phyloP scores from a whole-genome alignment of 805 yeast genomes.

The Wickerhamomyces rabaulensis region DNA sequence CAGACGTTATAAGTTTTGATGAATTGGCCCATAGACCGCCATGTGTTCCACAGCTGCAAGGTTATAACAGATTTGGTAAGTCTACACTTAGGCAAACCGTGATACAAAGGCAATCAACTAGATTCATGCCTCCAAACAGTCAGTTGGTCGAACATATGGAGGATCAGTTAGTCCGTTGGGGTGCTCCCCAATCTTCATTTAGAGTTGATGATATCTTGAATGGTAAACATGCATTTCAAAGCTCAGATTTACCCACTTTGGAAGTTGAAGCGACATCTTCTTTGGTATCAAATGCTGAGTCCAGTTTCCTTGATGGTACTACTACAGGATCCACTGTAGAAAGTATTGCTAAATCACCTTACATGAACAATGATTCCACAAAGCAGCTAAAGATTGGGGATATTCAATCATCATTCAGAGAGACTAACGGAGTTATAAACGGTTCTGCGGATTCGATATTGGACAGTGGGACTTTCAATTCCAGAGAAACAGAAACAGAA shows the following conservation, averaged over 20 bases:
- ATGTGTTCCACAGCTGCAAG: conserved; percentile 8
- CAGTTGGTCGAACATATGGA: conserved; percentile 29
- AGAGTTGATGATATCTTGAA: conserved; percentile 25
- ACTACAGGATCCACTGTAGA: conserved; percentile 9
- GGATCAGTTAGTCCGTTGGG: conserved; percentile 31
- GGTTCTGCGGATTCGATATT: neutral
- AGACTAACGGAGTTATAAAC: neutral
- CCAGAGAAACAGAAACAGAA: conserved; percentile 2
- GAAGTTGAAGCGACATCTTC: conserved; percentile 1
- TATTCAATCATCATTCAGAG: neutral
- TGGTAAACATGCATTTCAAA: conserved; percentile 31
- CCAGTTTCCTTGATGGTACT: neutral
- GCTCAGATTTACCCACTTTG: conserved; percentile 12
- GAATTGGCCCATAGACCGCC: conserved; percentile 19
- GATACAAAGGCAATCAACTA: conserved; percentile 22
- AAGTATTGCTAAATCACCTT: conserved; percentile 13
- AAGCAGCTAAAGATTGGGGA: neutral
- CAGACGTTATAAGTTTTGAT: conserved; percentile 2
- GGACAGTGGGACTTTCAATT: conserved; percentile 1
- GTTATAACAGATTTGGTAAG: conserved; percentile 13
- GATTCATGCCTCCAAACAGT: conserved; percentile 24
- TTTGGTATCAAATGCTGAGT: neutral
- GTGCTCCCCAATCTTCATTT: conserved; percentile 25
- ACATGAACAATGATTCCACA: neutral
- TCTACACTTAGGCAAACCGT: conserved; percentile 24